Percentiles rank a stretch among this genome's conserved stretches.
Evolutionary conservation across 176 grass and related monocot genomes (phyloP).

Genomic region (Cenchrus fungigraminus): DNA sequence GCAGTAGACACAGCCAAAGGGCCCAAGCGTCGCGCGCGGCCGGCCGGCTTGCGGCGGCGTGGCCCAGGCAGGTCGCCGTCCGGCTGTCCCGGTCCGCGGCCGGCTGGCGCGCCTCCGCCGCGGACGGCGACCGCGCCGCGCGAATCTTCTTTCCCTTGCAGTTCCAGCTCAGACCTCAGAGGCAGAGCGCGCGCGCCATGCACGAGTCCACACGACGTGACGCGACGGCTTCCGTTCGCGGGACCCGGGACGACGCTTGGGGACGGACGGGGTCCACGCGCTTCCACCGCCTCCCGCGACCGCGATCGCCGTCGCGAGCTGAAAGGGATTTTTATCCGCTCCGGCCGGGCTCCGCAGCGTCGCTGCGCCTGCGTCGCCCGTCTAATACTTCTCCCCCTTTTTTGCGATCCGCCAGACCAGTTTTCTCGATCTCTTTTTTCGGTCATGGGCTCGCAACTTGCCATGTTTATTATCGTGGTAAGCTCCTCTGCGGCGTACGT

Average conservation of each 20-base stretch:
- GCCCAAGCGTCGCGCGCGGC: background rate
- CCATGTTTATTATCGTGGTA: no score
- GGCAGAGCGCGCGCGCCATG: background rate
- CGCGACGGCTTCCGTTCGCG: conserved; percentile 29
- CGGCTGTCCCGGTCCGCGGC: background rate
- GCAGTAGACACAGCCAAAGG: background rate
- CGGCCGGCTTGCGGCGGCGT: background rate
- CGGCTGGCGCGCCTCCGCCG: background rate
- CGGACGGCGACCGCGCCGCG: conserved; percentile 33
- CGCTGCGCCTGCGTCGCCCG: background rate
- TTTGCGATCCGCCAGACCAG: background rate
- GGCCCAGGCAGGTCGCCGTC: conserved; percentile 27
- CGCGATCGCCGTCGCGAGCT: background rate
- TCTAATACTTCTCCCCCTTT: background rate
- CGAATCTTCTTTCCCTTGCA: background rate
- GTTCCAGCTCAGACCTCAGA: background rate
- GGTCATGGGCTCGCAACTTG: background rate
- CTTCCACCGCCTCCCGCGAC: conserved; percentile 43
- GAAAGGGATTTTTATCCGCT: conserved; percentile 2
- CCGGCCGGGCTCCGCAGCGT: background rate
- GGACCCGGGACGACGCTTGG: background rate
- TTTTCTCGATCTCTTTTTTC: background rate
- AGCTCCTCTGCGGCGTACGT: background rate
- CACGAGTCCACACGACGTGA: conserved; percentile 40
- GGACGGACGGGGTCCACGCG: conserved; percentile 48